Percentiles rank a stretch among this genome's conserved stretches.
These are phyloP conservation scores for Pisolithus sp. DNA, from an alignment of 768 basidiomycete species.

Conservation along the genomic window DNA sequence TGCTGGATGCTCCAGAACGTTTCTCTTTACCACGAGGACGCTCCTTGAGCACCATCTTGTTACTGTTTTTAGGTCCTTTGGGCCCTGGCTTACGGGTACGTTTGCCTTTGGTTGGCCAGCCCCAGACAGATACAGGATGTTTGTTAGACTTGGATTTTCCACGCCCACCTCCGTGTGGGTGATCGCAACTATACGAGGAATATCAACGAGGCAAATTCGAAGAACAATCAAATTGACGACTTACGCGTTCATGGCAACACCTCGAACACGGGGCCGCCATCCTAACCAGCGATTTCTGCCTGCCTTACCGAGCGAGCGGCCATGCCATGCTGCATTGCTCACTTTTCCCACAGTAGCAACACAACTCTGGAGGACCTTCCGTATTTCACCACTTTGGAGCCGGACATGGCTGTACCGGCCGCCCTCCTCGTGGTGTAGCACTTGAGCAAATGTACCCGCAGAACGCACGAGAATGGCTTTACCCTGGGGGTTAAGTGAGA, in stretches of 20 bases:
- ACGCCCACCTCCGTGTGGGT: conserved; percentile 96
- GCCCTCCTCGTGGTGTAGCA: conserved; percentile 69
- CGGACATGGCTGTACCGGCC: conserved; percentile 76
- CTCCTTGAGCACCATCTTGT: conserved; percentile 85
- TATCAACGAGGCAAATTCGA: not conserved
- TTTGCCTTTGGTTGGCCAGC: conserved; percentile 88
- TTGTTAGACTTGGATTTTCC: conserved; percentile 97
- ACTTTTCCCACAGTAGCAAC: conserved; percentile 88
- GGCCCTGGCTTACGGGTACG: conserved; percentile 90
- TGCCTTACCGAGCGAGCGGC: conserved; percentile 82
- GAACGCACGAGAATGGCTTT: conserved; percentile 81
- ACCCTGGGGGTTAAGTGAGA: conserved; percentile 70
- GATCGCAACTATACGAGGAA: conserved; percentile 55
- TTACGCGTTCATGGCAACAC: conserved; percentile 96
- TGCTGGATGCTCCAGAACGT: conserved; percentile 13
- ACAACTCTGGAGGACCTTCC: conserved; percentile 75
- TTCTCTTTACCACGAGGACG: conserved; percentile 69
- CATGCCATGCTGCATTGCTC: conserved; percentile 87
- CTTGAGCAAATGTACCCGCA: conserved; percentile 80
- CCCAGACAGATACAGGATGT: conserved; percentile 87
- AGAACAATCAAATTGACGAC: conserved; percentile 22
- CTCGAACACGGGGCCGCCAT: conserved; percentile 76
- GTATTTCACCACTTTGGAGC: conserved; percentile 88
- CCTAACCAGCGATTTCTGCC: conserved; percentile 87
- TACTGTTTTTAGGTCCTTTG: conserved; percentile 83